These are phyloP conservation scores for Usnea hakonensis DNA, from an alignment of 495 filamentous ascomycete species.

Conservation along the genomic window DNA sequence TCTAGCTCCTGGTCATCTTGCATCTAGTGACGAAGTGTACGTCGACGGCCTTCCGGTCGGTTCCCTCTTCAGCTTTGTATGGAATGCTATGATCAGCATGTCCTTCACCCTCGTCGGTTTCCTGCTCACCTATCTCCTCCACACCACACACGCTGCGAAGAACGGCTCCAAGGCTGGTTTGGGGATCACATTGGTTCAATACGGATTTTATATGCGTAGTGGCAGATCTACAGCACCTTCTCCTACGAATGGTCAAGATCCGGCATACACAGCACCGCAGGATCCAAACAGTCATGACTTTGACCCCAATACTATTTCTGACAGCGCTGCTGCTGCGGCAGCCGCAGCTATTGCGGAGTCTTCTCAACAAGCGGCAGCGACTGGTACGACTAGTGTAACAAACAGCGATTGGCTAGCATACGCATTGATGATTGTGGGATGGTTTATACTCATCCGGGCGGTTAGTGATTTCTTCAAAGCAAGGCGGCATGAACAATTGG, in stretches of 20 bases:
- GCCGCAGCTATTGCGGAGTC: conserved; percentile 27
- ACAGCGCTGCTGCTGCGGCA: conserved; percentile 28
- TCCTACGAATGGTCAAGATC: conserved; percentile 42
- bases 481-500: conserved; percentile 81
- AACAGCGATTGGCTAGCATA: conserved; percentile 89
- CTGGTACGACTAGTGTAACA: conserved; percentile 33
- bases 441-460: conserved; percentile 90
- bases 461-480: conserved; percentile 84
- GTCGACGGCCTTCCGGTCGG: conserved; percentile 94
- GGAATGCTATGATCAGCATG: conserved; percentile 98
- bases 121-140: conserved; percentile 92
- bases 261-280: conserved; percentile 55
- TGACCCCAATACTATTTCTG: conserved; percentile 58
- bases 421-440: conserved; percentile 90
- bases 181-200: conserved; percentile 92
- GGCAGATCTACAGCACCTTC: conserved; percentile 42
- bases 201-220: conserved; percentile 88
- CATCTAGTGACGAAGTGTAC: conserved; percentile 83
- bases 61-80: conserved; percentile 89
- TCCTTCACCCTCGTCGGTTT: conserved; percentile 97
- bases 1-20: conserved; percentile 68
- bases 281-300: conserved; percentile 91
- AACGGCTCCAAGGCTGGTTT: conserved; percentile 92
- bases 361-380: conserved; percentile 27
- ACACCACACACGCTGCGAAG: conserved; percentile 96